Conservation (phyloP, 352 stramenopile species). For the Phytopythium aichiense region DNA sequence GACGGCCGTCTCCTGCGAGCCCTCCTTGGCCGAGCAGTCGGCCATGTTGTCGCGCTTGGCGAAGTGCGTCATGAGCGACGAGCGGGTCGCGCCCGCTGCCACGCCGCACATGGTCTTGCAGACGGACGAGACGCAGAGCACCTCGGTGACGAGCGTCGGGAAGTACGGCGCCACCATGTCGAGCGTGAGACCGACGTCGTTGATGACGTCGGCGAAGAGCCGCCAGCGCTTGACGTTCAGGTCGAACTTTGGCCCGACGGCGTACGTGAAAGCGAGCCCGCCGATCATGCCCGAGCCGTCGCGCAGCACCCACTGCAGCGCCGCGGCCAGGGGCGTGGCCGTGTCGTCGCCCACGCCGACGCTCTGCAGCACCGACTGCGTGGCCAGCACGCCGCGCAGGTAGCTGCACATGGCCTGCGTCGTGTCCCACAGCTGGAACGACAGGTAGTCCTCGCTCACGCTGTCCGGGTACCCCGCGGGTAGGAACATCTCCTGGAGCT, state of each 20-base stretch:
- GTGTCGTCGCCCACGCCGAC: slow-evolving; percentile 90
- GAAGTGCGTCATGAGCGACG: slow-evolving; percentile 89
- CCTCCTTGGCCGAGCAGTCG: slow-evolving; percentile 95
- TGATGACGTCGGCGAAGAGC: slow-evolving; percentile 95
- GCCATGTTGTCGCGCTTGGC: slow-evolving; percentile 84
- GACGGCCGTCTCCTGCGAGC: slow-evolving; percentile 94
- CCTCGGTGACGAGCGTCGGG: slow-evolving; percentile 55
- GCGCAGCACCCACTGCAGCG: slow-evolving; percentile 74
- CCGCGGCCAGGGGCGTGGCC: slow-evolving; percentile 61
- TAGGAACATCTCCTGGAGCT: slow-evolving; percentile 85
- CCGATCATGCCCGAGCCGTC: slow-evolving; percentile 86
- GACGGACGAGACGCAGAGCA: slow-evolving; percentile 84
- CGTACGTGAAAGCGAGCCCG: slow-evolving; percentile 93
- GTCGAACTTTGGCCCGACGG: slow-evolving; percentile 89
- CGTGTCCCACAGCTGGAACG: slow-evolving; percentile 95
- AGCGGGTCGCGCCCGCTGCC: slow-evolving; percentile 91
- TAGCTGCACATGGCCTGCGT: slow-evolving; percentile 95
- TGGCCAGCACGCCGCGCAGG: slow-evolving; percentile 91
- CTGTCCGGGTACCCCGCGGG: slow-evolving; percentile 81
- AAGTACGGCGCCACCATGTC: slow-evolving; percentile 79
- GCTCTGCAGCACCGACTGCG: slow-evolving; percentile 90
- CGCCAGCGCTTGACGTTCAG: slow-evolving; percentile 95
- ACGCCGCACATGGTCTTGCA: slow-evolving; percentile 96
- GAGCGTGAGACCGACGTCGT: slow-evolving; percentile 93
- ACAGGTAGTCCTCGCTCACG: slow-evolving; percentile 89